Evolutionary conservation across 1,284 basidiomycete genomes (phyloP).

Genomic region (Takashimella koratensis): DNA sequence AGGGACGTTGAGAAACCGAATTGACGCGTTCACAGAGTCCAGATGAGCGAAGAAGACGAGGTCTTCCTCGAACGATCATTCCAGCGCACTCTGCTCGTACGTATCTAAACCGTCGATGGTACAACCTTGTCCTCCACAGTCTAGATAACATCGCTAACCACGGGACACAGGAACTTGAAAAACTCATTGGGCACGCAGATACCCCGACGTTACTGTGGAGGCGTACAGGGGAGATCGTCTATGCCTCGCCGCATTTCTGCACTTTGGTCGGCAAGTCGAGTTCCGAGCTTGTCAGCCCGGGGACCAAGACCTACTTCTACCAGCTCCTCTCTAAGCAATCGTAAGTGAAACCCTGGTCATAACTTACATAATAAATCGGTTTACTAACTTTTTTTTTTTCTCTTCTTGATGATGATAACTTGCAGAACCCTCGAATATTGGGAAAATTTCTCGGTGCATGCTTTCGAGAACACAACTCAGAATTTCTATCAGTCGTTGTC

Average conservation of each 20-base stretch:
- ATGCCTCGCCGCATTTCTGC: conserved; percentile 94
- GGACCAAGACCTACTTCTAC: conserved; percentile 74
- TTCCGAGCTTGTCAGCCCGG: conserved; percentile 66
- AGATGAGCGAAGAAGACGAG: conserved; percentile 85
- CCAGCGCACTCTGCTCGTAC: conserved; percentile 82
- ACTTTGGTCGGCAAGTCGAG: conserved; percentile 85
- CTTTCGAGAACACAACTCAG: conserved; percentile 91
- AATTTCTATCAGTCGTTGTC: conserved; percentile 90
- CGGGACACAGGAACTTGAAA: conserved; percentile 75
- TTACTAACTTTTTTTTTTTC: conserved; percentile 14
- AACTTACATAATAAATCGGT: too few species aligned
- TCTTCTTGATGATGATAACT: not conserved
- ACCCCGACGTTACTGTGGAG: conserved; percentile 99
- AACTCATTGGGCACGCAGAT: conserved; percentile 92
- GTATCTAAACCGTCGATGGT: conserved; percentile 30
- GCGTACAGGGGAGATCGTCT: conserved; percentile 92
- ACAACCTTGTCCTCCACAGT: not conserved
- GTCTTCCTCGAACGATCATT: conserved; percentile 94
- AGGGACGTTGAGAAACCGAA: too few species aligned
- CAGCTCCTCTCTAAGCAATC: conserved; percentile 88
- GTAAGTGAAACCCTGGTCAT: conserved; percentile 27
- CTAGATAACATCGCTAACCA: conserved; percentile 1
- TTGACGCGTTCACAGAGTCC: too few species aligned
- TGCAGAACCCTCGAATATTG: conserved; percentile 76
- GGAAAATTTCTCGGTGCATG: conserved; percentile 90